Evolutionary conservation across 768 basidiomycete genomes (phyloP), one percentile per base, ranked within the genome.

Genomic region (Leucogyrophana mollusca): DNA sequence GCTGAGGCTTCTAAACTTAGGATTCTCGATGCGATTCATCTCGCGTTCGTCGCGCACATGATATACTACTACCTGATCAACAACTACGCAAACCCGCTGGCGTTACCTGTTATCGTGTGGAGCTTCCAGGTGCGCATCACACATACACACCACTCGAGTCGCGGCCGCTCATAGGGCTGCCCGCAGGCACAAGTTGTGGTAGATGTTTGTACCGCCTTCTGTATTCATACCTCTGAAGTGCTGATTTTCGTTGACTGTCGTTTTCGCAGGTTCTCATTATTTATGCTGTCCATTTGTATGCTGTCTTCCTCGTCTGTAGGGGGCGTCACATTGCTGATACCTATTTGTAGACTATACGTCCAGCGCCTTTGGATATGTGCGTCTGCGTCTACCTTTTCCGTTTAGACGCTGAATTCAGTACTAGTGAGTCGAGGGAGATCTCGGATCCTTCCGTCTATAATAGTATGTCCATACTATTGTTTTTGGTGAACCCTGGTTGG

Each of bases 61-160:
- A 22, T 71, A 11, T 71, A 72, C 52, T 61, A 57, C 51, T 72
- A 71, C 56, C 49, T 67, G 24, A 59, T 72, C 33, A 56, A 53
- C 5, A 69, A 66, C 37, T 69, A 62, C 42, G 56, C 43, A 23
- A 65, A 69, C 49, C 62, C 66, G 4, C 3, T 47, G 27, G 13
- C 27, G 13, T 13, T 30, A 30, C 7, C 13, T 30, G 27, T 30
- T 30, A 30, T 30, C 27, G 27, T 30, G 6, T 30, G 27, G 27
- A 30, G 27, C 27, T 30, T 30, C 13, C 27, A 30, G 27, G 27
- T 30, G 6, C 13, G 27, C 13, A 13, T 30, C 27, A 30, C 6
- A 30, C 7, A 7, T 30, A 30, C 6, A 30, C 27, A 13, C 13
- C 27, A 30, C 13, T 7, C 13, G 27, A 30, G 27, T 13, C 27